These are phyloP conservation scores for Oryza meyeriana DNA, from an alignment of 176 grass and related monocot species.

Conservation along the genomic window DNA sequence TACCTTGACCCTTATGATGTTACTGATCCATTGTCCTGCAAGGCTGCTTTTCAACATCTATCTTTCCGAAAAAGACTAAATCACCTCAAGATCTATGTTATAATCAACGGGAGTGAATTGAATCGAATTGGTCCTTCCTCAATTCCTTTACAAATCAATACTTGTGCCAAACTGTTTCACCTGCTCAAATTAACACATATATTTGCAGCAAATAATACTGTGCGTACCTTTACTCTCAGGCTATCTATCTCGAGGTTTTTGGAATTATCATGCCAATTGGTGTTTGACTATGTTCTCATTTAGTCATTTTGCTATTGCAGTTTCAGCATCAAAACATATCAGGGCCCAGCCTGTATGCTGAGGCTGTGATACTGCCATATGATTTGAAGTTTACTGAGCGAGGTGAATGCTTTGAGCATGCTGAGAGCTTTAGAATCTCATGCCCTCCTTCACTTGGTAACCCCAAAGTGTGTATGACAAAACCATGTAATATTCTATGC, in stretches of 20 bases:
- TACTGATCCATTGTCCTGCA: constrained; percentile 60
- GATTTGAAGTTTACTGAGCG: constrained; percentile 48
- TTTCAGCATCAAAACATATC: constrained; percentile 36
- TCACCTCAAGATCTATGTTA: constrained; percentile 56
- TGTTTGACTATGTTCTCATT: constrained; percentile 16
- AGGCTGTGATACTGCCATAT: constrained; percentile 69
- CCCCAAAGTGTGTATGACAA: constrained; percentile 34
- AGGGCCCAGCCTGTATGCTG: constrained; percentile 62
- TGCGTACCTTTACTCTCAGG: constrained; percentile 26
- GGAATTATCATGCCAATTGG: constrained; percentile 9
- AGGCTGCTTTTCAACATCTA: constrained; percentile 58
- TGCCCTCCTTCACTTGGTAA: constrained; percentile 33
- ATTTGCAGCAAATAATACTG: constrained; percentile 61
- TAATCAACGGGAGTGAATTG: constrained; percentile 57
- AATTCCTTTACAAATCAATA: constrained; percentile 44
- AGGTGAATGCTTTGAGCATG: constrained; percentile 38
- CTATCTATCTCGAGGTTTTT: not conserved
- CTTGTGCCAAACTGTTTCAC: constrained; percentile 48
- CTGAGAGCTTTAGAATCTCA: constrained; percentile 41
- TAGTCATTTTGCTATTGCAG: constrained; percentile 47
- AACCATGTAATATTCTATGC: constrained; percentile 47
- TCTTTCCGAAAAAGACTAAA: constrained; percentile 41
- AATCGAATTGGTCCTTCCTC: constrained; percentile 41
- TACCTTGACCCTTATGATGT: constrained; percentile 50
- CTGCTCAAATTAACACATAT: constrained; percentile 71